Evolutionary conservation across 345 rosid species (phyloP).

Genomic region (Eucalyptus cloeziana): DNA sequence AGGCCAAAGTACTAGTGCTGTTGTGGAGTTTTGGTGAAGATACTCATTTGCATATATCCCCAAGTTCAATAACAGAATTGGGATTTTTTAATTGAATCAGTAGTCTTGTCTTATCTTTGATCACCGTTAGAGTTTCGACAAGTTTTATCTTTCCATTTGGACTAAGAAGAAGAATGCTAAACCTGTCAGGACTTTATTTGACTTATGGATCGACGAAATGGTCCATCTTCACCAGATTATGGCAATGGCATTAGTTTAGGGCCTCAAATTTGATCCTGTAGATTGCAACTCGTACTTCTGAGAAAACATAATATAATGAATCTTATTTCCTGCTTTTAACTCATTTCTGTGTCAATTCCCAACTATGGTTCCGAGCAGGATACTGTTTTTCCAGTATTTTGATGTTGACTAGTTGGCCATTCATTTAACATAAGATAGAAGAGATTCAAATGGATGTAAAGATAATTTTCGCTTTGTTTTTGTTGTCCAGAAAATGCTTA

Average conservation of each 20-base stretch:
- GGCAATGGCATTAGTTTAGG: background rate
- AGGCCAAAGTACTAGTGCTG: too few species aligned
- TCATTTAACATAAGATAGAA: background rate
- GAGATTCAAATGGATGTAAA: background rate
- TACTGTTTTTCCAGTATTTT: background rate
- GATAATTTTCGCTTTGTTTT: background rate
- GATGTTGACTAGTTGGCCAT: background rate
- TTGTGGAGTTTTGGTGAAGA: too few species aligned
- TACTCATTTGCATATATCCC: too few species aligned
- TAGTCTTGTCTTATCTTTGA: too few species aligned
- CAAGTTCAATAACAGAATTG: too few species aligned
- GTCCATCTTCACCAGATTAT: background rate
- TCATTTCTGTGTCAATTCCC: background rate
- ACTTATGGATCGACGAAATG: background rate
- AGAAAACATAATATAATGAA: background rate
- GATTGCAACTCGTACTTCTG: background rate
- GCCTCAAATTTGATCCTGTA: background rate
- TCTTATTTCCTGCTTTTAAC: background rate
- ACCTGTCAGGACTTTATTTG: background rate
- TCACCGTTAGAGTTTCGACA: too few species aligned
- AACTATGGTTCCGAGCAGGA: background rate
- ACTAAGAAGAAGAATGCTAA: background rate
- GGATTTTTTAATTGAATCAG: too few species aligned
- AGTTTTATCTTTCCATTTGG: background rate
- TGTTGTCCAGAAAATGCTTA: background rate